A percentile compares a stretch with the other conserved stretches of the same genome.
Evolutionary conservation across 129 eudicot genomes (phyloP).

Genomic region (Saussurea involucrata): DNA sequence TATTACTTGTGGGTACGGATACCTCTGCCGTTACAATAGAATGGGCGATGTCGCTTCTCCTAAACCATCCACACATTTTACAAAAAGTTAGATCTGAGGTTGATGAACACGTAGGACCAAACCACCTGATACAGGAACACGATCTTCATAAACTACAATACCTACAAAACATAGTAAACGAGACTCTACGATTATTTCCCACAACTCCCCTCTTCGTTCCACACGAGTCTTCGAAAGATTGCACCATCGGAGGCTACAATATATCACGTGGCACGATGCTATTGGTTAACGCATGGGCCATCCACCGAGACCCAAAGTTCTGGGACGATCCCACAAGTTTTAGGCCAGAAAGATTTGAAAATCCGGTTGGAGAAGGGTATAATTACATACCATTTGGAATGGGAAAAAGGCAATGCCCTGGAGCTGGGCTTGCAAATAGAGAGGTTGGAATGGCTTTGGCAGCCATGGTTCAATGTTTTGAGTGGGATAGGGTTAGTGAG

Average conservation of each 20-base stretch:
- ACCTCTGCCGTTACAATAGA: slow-evolving; percentile 35
- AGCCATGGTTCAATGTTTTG: slow-evolving; percentile 45
- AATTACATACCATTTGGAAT: slow-evolving; percentile 42
- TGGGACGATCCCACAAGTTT: slow-evolving; percentile 52
- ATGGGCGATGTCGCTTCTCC: slow-evolving; percentile 48
- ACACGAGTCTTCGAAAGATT: slow-evolving; percentile 38
- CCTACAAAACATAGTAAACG: slow-evolving; percentile 35
- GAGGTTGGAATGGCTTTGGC: slow-evolving; percentile 39
- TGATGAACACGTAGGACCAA: slow-evolving; percentile 34
- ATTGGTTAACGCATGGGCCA: slow-evolving; percentile 43
- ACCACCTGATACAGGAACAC: slow-evolving; percentile 23
- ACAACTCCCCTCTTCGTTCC: slow-evolving; percentile 45
- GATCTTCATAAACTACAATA: slow-evolving; percentile 45
- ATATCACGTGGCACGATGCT: slow-evolving; percentile 44
- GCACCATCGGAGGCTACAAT: slow-evolving; percentile 35
- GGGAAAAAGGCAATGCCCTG: slow-evolving; percentile 48
- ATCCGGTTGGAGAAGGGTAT: slow-evolving; percentile 29
- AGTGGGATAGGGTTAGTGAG: slow-evolving; percentile 44
- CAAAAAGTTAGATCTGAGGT: slow-evolving; percentile 40
- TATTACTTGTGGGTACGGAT: slow-evolving; percentile 43
- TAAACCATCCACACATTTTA: slow-evolving; percentile 40
- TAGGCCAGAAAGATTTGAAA: slow-evolving; percentile 43
- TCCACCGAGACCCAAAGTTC: slow-evolving; percentile 43
- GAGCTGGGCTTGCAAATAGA: slow-evolving; percentile 38
- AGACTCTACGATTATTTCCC: slow-evolving; percentile 48